Evolutionary conservation across 257 asterid species (phyloP).

Genomic region (Salvia splendens): DNA sequence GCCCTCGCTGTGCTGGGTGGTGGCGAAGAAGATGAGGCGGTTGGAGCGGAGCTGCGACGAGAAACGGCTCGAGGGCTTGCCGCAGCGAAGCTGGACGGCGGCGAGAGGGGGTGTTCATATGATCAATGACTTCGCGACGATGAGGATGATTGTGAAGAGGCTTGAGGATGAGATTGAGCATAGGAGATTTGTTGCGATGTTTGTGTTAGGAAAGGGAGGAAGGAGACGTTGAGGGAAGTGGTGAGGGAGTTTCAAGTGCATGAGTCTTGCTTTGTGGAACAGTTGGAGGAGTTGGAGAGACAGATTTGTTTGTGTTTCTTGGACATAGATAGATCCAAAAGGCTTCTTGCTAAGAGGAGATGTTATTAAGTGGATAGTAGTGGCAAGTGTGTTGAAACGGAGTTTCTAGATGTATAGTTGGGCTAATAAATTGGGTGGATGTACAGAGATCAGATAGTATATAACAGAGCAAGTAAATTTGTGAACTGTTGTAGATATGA

Average conservation of each 20-base stretch:
- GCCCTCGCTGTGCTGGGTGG: conserved; percentile 31
- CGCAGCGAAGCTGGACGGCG: conserved; percentile 60
- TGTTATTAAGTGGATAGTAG: conserved; percentile 5
- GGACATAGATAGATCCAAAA: conserved; percentile 61
- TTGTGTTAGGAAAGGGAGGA: conserved; percentile 53
- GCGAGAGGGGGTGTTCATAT: conserved; percentile 66
- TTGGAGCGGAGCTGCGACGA: neutral
- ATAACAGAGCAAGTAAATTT: no score
- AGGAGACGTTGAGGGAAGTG: conserved; percentile 57
- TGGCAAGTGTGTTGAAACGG: no score
- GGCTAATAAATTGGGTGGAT: no score
- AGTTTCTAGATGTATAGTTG: no score
- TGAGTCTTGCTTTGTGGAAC: conserved; percentile 43
- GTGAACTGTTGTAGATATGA: no score
- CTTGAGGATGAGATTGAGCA: conserved; percentile 64
- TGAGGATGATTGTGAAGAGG: conserved; percentile 51
- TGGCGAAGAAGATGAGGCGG: conserved; percentile 22
- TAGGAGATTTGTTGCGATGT: conserved; percentile 45
- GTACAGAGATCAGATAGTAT: no score
- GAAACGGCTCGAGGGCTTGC: conserved; percentile 28
- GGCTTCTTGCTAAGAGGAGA: conserved; percentile 46
- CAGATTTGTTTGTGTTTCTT: conserved; percentile 64
- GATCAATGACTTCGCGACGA: conserved; percentile 67
- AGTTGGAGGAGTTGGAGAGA: conserved; percentile 66
- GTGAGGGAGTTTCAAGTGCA: conserved; percentile 46